Percentiles rank a stretch among this genome's conserved stretches.
phyloP scores from a whole-genome alignment of 208 protist species.

The Crithidia thermophila region DNA sequence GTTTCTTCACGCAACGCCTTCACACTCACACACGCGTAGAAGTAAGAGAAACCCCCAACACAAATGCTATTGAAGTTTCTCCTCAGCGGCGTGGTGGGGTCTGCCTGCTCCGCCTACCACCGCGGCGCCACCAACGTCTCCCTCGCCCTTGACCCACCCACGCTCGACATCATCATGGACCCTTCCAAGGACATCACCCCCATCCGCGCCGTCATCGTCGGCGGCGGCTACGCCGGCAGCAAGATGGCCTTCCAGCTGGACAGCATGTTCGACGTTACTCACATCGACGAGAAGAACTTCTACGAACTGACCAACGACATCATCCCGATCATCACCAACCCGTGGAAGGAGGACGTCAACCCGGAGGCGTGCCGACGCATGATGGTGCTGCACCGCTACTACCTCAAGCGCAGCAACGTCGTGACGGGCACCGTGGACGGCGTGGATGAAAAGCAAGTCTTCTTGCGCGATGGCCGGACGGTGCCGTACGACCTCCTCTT shows the following conservation, averaged over 20 bases:
- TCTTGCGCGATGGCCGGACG: slow-evolving; percentile 60
- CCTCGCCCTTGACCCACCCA: slow-evolving; percentile 60
- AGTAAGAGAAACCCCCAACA: no score
- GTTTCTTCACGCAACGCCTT: no score
- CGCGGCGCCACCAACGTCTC: slow-evolving; percentile 28
- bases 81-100: slow-evolving; percentile 39
- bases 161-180: slow-evolving; percentile 78
- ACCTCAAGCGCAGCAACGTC: slow-evolving; percentile 84
- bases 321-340: slow-evolving; percentile 71
- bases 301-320: slow-evolving; percentile 87
- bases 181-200: slow-evolving; percentile 74
- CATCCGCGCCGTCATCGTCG: slow-evolving; percentile 78
- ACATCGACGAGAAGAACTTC: slow-evolving; percentile 91
- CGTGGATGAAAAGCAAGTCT: slow-evolving; percentile 62
- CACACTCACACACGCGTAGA: no score
- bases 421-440: slow-evolving; percentile 83
- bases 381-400: slow-evolving; percentile 85
- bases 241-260: slow-evolving; percentile 82
- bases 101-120: slow-evolving; percentile 41
- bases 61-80: slow-evolving; percentile 70
- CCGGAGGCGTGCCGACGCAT: slow-evolving; percentile 73
- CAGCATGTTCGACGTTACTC: slow-evolving; percentile 84
- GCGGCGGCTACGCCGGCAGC: slow-evolving; percentile 82
- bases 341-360: slow-evolving; percentile 63
- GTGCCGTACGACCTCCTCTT: slow-evolving; percentile 88